Conservation (phyloP, 2,329 filamentous ascomycete species). For the Didymosphaeria variabile region DNA sequence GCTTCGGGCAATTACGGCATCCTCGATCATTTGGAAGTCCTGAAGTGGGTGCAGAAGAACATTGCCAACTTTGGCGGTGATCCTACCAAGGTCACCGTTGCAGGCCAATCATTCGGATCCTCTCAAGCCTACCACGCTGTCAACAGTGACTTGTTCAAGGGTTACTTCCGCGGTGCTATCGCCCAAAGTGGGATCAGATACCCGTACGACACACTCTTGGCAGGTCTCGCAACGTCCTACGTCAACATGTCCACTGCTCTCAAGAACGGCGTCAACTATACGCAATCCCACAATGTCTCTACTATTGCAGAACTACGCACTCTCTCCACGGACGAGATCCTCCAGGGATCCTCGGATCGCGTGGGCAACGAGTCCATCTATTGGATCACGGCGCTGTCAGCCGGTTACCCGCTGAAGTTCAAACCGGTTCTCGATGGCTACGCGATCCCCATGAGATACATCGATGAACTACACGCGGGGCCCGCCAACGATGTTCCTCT, state of each 20-base stretch:
- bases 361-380: slow-evolving; percentile 8
- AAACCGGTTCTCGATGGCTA: slow-evolving; percentile 63
- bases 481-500: slow-evolving; percentile 57
- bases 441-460: slow-evolving; percentile 57
- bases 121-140: slow-evolving; percentile 3
- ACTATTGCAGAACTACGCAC: not conserved
- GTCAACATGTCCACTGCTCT: slow-evolving; percentile 5
- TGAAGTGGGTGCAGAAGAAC: slow-evolving; percentile 12
- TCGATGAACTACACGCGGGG: slow-evolving; percentile 50
- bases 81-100: slow-evolving; percentile 2
- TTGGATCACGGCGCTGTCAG: slow-evolving; percentile 5
- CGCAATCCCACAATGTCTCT: not conserved
- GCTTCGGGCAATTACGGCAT: slow-evolving; percentile 34
- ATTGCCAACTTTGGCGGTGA: slow-evolving; percentile 10
- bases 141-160: slow-evolving; percentile 53
- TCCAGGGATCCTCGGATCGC: not conserved
- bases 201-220: slow-evolving; percentile 1
- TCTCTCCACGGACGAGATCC: not conserved
- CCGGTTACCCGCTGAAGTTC: slow-evolving; percentile 3
- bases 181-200: slow-evolving; percentile 29
- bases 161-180: slow-evolving; percentile 53
- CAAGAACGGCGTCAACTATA: slow-evolving; percentile 2
- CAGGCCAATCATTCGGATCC: slow-evolving; percentile 1
- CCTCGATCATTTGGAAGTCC: slow-evolving; percentile 3
- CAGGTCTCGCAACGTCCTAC: slow-evolving; percentile 1